Conservation (phyloP, 108 stramenopile genomes). For the Phaeodactylum tricornutum region DNA sequence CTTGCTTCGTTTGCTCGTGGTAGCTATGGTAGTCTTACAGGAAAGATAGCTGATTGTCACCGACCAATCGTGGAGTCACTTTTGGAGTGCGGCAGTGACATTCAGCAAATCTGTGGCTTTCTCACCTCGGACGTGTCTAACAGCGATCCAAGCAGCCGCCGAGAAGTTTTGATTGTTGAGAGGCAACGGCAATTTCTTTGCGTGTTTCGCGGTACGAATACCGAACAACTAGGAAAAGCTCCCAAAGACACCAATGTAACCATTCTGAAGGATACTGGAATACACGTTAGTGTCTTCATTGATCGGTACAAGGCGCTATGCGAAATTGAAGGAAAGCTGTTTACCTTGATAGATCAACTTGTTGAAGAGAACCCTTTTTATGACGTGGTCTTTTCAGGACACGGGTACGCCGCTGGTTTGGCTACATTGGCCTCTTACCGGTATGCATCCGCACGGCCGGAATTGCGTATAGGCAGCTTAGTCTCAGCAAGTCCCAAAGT, state of each 20-base stretch:
- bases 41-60: conserved; percentile 16
- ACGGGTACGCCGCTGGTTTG: conserved; percentile 57
- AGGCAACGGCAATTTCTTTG: conserved; percentile 62
- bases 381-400: conserved; percentile 66
- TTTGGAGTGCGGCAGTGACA: conserved; percentile 44
- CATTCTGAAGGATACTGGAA: conserved; percentile 8
- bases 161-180: conserved; percentile 53
- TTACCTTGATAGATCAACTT: conserved; percentile 45
- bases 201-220: conserved; percentile 49
- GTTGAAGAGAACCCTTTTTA: conserved; percentile 63
- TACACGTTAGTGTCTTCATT: conserved; percentile 18
- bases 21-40: conserved; percentile 6
- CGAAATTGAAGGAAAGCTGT: conserved; percentile 43
- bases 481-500: conserved; percentile 55
- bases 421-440: conserved; percentile 51
- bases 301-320: conserved; percentile 24
- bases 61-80: conserved; percentile 42
- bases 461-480: conserved; percentile 41
- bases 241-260: conserved; percentile 6
- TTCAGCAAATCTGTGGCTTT: conserved; percentile 14
- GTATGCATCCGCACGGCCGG: conserved; percentile 46
- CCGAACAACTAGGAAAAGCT: conserved; percentile 47
- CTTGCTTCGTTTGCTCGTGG: conserved; percentile 17
- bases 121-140: conserved; percentile 19
- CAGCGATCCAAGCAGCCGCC: conserved; percentile 30